Percentiles rank a stretch among this genome's conserved stretches.
These are phyloP conservation scores for Botryotinia narcissicola DNA, from an alignment of 2,329 filamentous ascomycete species.

Conservation along the genomic window DNA sequence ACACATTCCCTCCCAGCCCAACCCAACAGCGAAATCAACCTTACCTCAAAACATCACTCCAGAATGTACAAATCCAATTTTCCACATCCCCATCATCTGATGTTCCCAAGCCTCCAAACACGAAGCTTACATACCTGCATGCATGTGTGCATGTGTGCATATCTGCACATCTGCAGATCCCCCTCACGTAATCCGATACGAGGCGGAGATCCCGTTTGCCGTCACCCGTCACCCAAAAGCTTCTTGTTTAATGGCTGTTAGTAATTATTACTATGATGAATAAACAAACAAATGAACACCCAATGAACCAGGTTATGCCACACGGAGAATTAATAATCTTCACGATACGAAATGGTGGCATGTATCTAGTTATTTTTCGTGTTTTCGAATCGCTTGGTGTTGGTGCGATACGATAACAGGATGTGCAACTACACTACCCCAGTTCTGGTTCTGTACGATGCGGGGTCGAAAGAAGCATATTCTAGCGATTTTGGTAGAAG, in stretches of 20 bases:
- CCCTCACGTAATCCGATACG: slow-evolving; percentile 18
- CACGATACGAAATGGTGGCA: neutral
- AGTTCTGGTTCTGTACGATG: neutral
- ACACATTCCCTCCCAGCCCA: neutral
- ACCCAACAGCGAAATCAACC: neutral
- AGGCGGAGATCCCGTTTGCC: neutral
- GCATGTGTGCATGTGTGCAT: neutral
- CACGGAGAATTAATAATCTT: neutral
- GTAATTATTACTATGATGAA: neutral
- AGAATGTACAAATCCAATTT: neutral
- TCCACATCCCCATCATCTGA: neutral
- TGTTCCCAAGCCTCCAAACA: neutral
- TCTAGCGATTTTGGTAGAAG: neutral
- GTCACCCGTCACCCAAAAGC: neutral
- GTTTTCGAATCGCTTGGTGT: neutral
- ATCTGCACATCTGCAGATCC: neutral
- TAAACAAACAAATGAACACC: neutral
- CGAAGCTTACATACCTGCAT: slow-evolving; percentile 2
- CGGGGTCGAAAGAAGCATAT: neutral
- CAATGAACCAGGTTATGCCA: neutral
- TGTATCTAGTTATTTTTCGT: too few species aligned
- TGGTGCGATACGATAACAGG: neutral
- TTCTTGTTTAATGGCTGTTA: too few species aligned
- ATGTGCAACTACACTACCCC: neutral
- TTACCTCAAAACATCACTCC: neutral